These are phyloP conservation scores for Kwoniella shandongensis DNA, from an alignment of 768 basidiomycete genomes.

Conservation along the genomic window DNA sequence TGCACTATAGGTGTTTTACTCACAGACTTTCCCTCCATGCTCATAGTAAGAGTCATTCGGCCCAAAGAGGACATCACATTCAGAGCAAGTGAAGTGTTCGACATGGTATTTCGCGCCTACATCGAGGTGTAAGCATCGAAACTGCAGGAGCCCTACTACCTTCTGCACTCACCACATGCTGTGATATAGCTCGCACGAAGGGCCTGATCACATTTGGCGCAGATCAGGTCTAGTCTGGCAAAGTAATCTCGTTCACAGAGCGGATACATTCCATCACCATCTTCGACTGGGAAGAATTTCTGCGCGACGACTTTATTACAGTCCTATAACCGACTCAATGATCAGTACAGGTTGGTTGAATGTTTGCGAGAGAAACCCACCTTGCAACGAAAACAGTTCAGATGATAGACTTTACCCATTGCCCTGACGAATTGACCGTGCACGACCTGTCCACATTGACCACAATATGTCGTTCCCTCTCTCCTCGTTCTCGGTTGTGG, in stretches of 20 bases:
- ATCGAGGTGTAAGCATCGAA: neutral
- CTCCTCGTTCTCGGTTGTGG: slow-evolving; percentile 20
- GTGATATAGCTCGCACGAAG: slow-evolving; percentile 97
- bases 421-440: slow-evolving; percentile 96
- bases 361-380: slow-evolving; percentile 58
- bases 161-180: slow-evolving; percentile 87
- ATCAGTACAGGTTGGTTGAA: neutral
- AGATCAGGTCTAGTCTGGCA: slow-evolving; percentile 89
- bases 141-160: no score
- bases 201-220: slow-evolving; percentile 91
- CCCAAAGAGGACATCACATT: slow-evolving; percentile 92
- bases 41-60: slow-evolving; percentile 99
- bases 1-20: slow-evolving; percentile 23
- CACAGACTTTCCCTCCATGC: slow-evolving; percentile 88
- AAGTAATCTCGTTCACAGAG: slow-evolving; percentile 99
- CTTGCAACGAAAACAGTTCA: slow-evolving; percentile 98
- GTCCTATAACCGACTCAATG: slow-evolving; percentile 62
- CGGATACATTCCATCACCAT: slow-evolving; percentile 82
- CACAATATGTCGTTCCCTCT: slow-evolving; percentile 44
- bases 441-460: slow-evolving; percentile 58
- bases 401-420: slow-evolving; percentile 85
- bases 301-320: slow-evolving; percentile 94
- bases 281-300: slow-evolving; percentile 98
- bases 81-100: slow-evolving; percentile 97
- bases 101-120: slow-evolving; percentile 98